These are phyloP conservation scores for Agaricus subrufescens DNA, from an alignment of 768 basidiomycete genomes.

Conservation along the genomic window DNA sequence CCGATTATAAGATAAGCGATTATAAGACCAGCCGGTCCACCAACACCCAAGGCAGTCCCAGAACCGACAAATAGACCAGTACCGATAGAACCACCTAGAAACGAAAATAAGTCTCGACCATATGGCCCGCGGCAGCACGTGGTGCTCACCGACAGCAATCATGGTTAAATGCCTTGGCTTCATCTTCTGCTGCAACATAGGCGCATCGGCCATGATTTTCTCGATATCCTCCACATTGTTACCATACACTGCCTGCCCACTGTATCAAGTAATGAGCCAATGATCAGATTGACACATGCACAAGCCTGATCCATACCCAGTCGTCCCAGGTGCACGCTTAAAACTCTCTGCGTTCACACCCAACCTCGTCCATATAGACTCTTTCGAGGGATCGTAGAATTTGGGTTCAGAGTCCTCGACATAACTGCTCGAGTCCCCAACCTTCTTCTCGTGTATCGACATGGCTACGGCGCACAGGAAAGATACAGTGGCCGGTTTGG, in stretches of 20 bases:
- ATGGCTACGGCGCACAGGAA: too few relatives aligned
- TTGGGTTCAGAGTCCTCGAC: conserved; percentile 1
- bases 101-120: not conserved
- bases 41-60: conserved; percentile 31
- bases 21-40: conserved; percentile 39
- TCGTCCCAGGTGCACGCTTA: conserved; percentile 42
- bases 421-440: too few relatives aligned
- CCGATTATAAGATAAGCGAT: conserved; percentile 43
- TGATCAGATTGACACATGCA: not conserved
- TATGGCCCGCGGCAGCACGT: not conserved
- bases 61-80: conserved; percentile 47
- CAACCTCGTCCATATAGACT: conserved; percentile 38
- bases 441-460: too few relatives aligned
- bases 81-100: conserved; percentile 40
- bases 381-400: conserved; percentile 45
- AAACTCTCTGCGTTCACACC: conserved; percentile 39
- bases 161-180: conserved; percentile 41
- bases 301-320: conserved; percentile 27
- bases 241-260: conserved; percentile 33
- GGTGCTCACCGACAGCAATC: conserved; percentile 43
- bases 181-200: conserved; percentile 46
- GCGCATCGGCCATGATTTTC: conserved; percentile 31
- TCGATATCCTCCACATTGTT: conserved; percentile 30
- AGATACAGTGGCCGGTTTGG: too few relatives aligned
- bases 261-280: conserved; percentile 8